Conservation (phyloP, 106 monocot genomes). For the Xerophyta viscosa region DNA sequence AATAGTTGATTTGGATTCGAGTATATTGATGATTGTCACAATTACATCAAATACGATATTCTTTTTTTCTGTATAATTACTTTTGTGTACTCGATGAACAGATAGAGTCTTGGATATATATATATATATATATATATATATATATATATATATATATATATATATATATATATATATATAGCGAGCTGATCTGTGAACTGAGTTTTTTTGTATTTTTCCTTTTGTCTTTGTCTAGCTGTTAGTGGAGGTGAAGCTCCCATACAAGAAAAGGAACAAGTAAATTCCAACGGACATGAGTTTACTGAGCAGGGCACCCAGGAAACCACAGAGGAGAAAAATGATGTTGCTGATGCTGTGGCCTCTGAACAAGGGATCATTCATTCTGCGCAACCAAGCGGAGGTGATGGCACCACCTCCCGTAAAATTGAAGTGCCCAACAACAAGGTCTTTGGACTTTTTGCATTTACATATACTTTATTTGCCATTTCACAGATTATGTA, state of each 20-base stretch:
- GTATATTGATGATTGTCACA: no score
- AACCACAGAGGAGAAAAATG: not conserved
- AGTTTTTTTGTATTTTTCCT: not conserved
- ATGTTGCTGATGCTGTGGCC: not conserved
- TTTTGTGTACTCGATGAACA: no score
- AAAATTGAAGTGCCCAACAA: conserved; percentile 52
- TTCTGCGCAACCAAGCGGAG: not conserved
- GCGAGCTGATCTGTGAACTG: not conserved
- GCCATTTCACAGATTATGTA: not conserved
- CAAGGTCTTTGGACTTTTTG: conserved; percentile 23
- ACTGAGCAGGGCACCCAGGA: not conserved
- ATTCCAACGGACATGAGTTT: not conserved
- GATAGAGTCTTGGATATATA: no score
- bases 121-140: no score
- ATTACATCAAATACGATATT: no score
- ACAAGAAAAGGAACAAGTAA: not conserved
- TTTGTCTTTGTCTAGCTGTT: not conserved
- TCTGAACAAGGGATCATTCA: not conserved
- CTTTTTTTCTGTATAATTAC: no score
- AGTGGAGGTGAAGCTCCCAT: not conserved
- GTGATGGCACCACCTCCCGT: conserved; percentile 12
- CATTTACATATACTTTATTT: not conserved
- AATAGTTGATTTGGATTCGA: no score
- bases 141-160: no score
- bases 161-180: not conserved